Evolutionary conservation across 2,329 filamentous ascomycete species (phyloP).

Genomic region (Verticillium klebahnii): DNA sequence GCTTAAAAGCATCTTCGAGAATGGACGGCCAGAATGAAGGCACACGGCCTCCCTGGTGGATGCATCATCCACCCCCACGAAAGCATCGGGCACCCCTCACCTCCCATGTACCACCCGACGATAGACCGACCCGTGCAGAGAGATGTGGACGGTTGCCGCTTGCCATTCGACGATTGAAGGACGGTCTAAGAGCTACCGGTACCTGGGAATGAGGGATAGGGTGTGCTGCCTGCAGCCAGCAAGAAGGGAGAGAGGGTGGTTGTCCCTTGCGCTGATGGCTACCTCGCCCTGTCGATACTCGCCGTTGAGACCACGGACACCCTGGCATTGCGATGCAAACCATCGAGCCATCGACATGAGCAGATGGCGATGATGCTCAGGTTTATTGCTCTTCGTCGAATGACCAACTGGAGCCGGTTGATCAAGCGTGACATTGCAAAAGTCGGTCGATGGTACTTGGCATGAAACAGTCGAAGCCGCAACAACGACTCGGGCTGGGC

Average conservation of each 20-base stretch:
- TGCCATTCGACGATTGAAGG: no score
- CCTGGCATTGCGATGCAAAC: background rate
- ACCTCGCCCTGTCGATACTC: background rate
- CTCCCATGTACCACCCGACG: background rate
- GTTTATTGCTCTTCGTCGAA: background rate
- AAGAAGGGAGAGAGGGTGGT: background rate
- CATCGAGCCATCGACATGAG: background rate
- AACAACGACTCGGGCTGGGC: background rate
- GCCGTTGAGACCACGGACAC: background rate
- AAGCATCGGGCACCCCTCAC: background rate
- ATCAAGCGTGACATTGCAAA: background rate
- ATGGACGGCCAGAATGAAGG: no score
- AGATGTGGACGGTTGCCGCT: no score
- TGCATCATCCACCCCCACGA: background rate
- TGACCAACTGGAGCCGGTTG: background rate
- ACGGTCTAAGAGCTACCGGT: background rate
- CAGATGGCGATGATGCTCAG: background rate
- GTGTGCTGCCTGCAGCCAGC: background rate
- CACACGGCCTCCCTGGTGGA: no score
- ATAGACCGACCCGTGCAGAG: background rate
- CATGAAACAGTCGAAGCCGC: background rate
- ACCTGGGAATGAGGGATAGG: no score
- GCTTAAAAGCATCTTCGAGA: no score
- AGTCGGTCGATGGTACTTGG: background rate
- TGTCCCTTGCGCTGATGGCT: background rate